Base-by-base conservation (phyloP, 208 protist genomes). In the Trypanosoma theileri region DNA sequence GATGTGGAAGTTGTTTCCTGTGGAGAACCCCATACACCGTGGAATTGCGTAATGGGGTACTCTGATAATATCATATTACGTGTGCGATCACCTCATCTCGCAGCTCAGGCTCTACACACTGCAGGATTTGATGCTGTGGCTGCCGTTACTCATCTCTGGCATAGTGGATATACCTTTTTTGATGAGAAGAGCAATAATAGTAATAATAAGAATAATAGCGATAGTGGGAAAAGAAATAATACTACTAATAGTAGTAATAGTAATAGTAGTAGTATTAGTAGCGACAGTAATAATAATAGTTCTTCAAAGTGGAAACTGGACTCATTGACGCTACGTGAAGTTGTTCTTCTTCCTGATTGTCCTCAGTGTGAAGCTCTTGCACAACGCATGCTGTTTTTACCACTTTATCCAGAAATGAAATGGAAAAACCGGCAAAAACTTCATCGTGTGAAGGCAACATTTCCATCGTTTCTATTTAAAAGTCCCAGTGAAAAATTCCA, bases 281-380 rank as follows among this genome's bases (percentile, higher is more conserved):
- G 1, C 11, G 11, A 48, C 11, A 50, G 11, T 11, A 41, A 19
- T 42, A 24, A 54, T n/a, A 24, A 17, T 62, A 48, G 28, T 2
- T n/a, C 44, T n/a, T n/a, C 16, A 48, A 1, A 48, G 16, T n/a
- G n/a, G 12, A 24, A 28, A 6, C 1, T 10, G 4, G 31, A 22
- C 14, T 45, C 24, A 17, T 50, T 46, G 16, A 48, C 69, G 28
- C 41, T 66, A 28, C 48, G 70, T 26, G 79, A 84, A 1, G 73
- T 60, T 17, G 41, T 85, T 44, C 13, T 76, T n/a, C 77, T 89
- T 53, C 56, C 75, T 8, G 67, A 74, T 14, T 89, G 81, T 71
- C n/a, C 63, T 45, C 16, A 69, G 31, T 75, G 71, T 26, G 57
- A 58, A 6, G 71, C 46, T 31, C 56, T 79, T 11, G 63, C 70